phyloP scores from a whole-genome alignment of 164 flowering plant genomes.

The Vitis amurensis region DNA sequence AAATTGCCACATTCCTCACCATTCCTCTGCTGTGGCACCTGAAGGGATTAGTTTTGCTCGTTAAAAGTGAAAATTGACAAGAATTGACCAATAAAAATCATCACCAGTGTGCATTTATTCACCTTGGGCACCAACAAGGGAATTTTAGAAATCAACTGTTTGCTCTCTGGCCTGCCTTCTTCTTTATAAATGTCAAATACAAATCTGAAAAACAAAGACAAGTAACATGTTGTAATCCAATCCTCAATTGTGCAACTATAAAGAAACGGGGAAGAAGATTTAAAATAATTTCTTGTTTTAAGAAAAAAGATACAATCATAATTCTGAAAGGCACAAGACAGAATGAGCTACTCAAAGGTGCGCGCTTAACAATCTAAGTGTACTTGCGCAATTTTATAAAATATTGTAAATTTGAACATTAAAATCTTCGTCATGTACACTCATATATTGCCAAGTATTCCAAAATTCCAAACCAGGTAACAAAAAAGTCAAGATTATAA shows the following conservation, averaged over 20 bases:
- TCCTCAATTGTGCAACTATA: background rate
- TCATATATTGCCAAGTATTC: too few species aligned
- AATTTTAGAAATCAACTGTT: conserved; percentile 35
- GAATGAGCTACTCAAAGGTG: too few species aligned
- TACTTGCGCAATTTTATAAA: too few species aligned
- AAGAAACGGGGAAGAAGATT: background rate
- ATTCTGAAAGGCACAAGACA: too few species aligned
- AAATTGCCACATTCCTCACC: conserved; percentile 62
- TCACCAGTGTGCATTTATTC: background rate
- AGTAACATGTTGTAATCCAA: background rate
- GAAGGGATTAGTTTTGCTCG: conserved; percentile 8
- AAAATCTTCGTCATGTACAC: too few species aligned
- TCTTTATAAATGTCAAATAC: conserved; percentile 48
- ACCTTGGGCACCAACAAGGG: conserved; percentile 80
- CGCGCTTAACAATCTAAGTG: too few species aligned
- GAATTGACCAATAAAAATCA: background rate
- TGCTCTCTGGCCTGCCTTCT: conserved; percentile 40
- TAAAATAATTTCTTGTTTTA: too few species aligned
- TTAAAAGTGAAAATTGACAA: background rate
- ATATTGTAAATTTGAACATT: too few species aligned
- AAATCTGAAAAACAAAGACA: conserved; percentile 46
- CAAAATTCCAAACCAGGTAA: too few species aligned
- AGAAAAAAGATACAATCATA: too few species aligned
- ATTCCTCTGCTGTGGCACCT: conserved; percentile 82
- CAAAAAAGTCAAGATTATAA: too few species aligned